phyloP scores from a whole-genome alignment of 805 yeast genomes.

The Kodamaea sagamina region DNA sequence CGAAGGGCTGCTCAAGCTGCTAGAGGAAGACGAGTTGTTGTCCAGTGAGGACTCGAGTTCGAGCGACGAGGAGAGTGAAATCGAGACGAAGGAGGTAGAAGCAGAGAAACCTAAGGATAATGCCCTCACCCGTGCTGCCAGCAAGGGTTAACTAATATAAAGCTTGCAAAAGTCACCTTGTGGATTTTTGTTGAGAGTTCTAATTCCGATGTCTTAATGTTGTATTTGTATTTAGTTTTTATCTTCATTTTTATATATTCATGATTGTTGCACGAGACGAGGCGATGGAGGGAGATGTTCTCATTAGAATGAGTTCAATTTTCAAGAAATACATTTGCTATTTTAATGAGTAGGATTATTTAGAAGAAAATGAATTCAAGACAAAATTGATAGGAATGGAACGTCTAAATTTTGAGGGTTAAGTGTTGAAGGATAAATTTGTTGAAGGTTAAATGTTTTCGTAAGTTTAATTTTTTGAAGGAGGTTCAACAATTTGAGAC shows the following conservation, averaged over 20 bases:
- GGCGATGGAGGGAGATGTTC: background rate
- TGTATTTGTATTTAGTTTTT: conserved; percentile 8
- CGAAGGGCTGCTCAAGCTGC: conserved; percentile 15
- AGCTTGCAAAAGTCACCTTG: conserved; percentile 1
- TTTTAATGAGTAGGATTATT: no score
- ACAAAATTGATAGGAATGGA: no score
- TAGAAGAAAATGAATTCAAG: no score
- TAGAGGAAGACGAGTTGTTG: conserved; percentile 23
- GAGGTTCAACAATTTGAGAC: no score
- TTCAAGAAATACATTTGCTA: no score
- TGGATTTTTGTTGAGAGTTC: background rate
- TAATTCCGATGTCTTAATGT: conserved; percentile 4
- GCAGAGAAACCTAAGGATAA: conserved; percentile 20
- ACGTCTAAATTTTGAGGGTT: no score
- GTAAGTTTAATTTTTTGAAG: no score
- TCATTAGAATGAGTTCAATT: no score
- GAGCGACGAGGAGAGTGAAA: conserved; percentile 22
- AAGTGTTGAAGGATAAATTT: no score
- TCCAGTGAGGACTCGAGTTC: conserved; percentile 35
- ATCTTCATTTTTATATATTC: background rate
- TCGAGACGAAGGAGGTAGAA: conserved; percentile 6
- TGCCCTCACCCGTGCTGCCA: conserved; percentile 42
- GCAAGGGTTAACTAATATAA: conserved; percentile 31
- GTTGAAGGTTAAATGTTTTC: no score
- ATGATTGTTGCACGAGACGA: background rate